Base-by-base conservation (phyloP, 257 asterid species). In the Fraxinus cuspidata region DNA sequence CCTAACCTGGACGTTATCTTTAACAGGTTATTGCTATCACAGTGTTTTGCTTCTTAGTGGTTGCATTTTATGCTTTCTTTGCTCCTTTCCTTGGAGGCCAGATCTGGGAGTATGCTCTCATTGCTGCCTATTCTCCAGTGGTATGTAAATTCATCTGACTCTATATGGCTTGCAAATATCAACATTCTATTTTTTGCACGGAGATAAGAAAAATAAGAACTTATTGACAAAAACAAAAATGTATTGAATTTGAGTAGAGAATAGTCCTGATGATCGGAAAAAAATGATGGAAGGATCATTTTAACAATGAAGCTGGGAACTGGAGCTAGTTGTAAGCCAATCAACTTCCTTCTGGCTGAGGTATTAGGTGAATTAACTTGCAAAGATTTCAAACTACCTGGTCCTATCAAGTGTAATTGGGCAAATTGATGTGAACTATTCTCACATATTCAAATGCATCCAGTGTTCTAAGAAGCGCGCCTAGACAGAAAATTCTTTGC, bases 51-150 rank as follows among this genome's bases (percentile, higher is more conserved):
- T 82, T 94, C 84, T 80, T 94, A 73, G 97, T 88, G 82, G 96
- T 94, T 70, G 99, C 99, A 34, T 94, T 90, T 82, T 94, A 91
- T 88, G 97, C 97, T 68, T 94, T 94, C 89, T 92, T 94, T 85
- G 96, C 97, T 72, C 99, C 99, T 60, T 94, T 94, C 85, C 88
- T 93, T 29, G 99, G 99, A 74, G 97, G 96, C 74, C 90, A 81
- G 64, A 83, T 93, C 78, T 94, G 97, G 97, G 96, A 92, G 81
- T 92, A 91, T 79, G 85, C 82, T n/a, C 78, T 89, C 60, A 58
- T 93, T 75, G 94, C 96, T 74, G 87, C 78, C 76, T 95, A 95
- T 85, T 95, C 98, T 60, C 98, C 98, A 7, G 96, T 85, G 98
- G 99, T 95, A 90, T 69, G 98, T 83, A 49, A 64, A 73, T 85